phyloP scores from a whole-genome alignment of 2,329 filamentous ascomycete genomes.

The Xylaria sp. region DNA sequence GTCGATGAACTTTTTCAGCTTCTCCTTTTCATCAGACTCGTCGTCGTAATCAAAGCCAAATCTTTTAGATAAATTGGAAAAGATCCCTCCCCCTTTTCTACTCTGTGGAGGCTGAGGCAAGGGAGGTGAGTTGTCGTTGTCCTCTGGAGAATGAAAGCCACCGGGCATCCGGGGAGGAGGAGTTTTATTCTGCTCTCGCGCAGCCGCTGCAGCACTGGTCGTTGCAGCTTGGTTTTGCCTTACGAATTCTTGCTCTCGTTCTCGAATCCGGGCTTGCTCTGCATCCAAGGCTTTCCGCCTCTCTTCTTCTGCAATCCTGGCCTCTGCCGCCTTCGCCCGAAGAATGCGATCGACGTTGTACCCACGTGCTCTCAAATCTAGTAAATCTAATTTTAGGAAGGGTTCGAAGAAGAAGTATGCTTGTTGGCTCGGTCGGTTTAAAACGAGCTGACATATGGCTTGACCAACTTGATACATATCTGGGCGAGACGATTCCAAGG shows the following conservation, averaged over 20 bases:
- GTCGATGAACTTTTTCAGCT: slow-evolving; percentile 60
- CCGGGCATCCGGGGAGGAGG: slow-evolving; percentile 74
- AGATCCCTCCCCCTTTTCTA: slow-evolving; percentile 66
- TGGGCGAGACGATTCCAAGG: slow-evolving; percentile 68
- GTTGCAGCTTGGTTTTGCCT: slow-evolving; percentile 58
- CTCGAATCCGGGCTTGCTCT: slow-evolving; percentile 75
- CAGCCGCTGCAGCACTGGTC: slow-evolving; percentile 47
- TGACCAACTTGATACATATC: slow-evolving; percentile 95
- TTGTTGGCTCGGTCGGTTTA: slow-evolving; percentile 86
- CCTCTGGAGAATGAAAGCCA: slow-evolving; percentile 62
- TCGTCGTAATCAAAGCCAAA: slow-evolving; percentile 72
- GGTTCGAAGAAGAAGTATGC: slow-evolving; percentile 92
- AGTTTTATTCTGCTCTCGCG: slow-evolving; percentile 55
- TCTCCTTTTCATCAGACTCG: slow-evolving; percentile 57
- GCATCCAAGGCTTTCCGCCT: slow-evolving; percentile 78
- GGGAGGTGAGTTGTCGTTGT: slow-evolving; percentile 43
- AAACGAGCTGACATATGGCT: slow-evolving; percentile 82
- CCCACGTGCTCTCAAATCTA: slow-evolving; percentile 83
- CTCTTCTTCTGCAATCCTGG: slow-evolving; percentile 85
- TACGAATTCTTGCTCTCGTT: slow-evolving; percentile 61
- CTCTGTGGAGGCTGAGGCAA: slow-evolving; percentile 53
- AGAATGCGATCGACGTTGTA: slow-evolving; percentile 98
- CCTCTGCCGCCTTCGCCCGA: slow-evolving; percentile 86
- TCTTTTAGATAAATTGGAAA: slow-evolving; percentile 74
- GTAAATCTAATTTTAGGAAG: slow-evolving; percentile 85